Evolutionary conservation across 2,329 filamentous ascomycete species (phyloP).

Genomic region (Nemania bipapillata): DNA sequence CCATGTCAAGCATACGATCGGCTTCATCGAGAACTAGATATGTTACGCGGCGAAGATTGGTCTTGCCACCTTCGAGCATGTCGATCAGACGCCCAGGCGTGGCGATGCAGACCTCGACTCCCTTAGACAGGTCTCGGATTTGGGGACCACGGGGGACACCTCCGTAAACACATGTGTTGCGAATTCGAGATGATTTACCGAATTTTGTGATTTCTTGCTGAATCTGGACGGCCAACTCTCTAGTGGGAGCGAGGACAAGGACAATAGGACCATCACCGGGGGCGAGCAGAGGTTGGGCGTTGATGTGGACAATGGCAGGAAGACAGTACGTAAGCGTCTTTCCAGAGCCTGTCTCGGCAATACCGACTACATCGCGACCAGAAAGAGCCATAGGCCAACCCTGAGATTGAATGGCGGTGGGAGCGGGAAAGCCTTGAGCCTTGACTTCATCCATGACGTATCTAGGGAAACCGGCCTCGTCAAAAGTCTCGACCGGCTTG

Average conservation of each 20-base stretch:
- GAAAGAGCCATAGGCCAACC: constrained; percentile 99
- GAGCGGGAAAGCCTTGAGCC: constrained; percentile 92
- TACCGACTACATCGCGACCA: constrained; percentile 97
- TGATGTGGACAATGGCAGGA: constrained; percentile 98
- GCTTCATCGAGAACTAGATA: constrained; percentile 99
- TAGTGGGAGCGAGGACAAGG: constrained; percentile 92
- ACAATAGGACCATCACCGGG: constrained; percentile 97
- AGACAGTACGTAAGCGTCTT: constrained; percentile 99
- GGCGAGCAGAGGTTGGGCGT: constrained; percentile 94
- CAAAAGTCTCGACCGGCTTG: constrained; percentile 94
- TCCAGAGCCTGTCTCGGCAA: constrained; percentile 98
- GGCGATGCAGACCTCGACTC: constrained; percentile 98
- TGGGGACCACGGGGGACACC: constrained; percentile 98
- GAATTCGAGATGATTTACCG: constrained; percentile 95
- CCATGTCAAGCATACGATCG: constrained; percentile 99
- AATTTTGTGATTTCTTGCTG: constrained; percentile 99
- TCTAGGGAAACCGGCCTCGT: constrained; percentile 94
- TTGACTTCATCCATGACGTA: constrained; percentile 99
- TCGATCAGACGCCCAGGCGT: constrained; percentile 98
- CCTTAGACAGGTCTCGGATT: constrained; percentile 91
- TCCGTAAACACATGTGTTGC: constrained; percentile 98
- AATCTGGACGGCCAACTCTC: constrained; percentile 98
- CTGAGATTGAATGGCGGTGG: constrained; percentile 96
- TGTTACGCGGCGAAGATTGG: constrained; percentile 95
- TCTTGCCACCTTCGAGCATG: constrained; percentile 97